Percentiles rank a stretch among this genome's conserved stretches.
Evolutionary conservation across 2,329 filamentous ascomycete genomes (phyloP).

Genomic region (Talaromyces sp.): DNA sequence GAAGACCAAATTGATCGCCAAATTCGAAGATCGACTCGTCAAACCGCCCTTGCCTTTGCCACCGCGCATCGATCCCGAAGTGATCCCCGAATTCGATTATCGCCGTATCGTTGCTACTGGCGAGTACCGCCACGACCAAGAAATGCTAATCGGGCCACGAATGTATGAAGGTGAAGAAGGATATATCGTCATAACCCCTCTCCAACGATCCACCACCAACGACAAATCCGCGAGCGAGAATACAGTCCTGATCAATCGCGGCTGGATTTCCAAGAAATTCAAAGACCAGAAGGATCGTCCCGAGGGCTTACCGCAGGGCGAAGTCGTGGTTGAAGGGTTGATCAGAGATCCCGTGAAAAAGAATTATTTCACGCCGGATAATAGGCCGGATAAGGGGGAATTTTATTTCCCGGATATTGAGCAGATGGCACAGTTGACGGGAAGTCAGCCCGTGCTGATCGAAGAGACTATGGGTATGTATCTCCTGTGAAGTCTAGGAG

Average conservation of each 20-base stretch:
- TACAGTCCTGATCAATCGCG: constrained; percentile 81
- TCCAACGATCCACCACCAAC: constrained; percentile 57
- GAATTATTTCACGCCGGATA: constrained; percentile 95
- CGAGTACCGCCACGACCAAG: constrained; percentile 75
- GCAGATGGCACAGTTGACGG: constrained; percentile 81
- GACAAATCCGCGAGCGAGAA: constrained; percentile 45
- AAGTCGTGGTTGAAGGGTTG: constrained; percentile 77
- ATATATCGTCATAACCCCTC: constrained; percentile 84
- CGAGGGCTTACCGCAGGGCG: constrained; percentile 63
- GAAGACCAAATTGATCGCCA: constrained; percentile 90
- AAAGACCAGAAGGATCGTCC: constrained; percentile 60
- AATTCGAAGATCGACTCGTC: constrained; percentile 85
- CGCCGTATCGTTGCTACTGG: constrained; percentile 75
- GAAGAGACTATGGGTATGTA: constrained; percentile 85
- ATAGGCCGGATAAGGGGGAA: constrained; percentile 73
- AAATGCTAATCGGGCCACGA: constrained; percentile 93
- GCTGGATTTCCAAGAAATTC: constrained; percentile 82
- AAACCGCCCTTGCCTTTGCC: constrained; percentile 82
- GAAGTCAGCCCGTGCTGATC: constrained; percentile 86
- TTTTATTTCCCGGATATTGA: constrained; percentile 94
- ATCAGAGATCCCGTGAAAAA: constrained; percentile 90
- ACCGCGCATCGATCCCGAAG: constrained; percentile 73
- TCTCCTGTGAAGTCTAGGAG: background rate
- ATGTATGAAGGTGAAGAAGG: constrained; percentile 86
- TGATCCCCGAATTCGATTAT: constrained; percentile 86